Evolutionary conservation across 345 rosid genomes (phyloP).

Genomic region (Citrus hindsii): DNA sequence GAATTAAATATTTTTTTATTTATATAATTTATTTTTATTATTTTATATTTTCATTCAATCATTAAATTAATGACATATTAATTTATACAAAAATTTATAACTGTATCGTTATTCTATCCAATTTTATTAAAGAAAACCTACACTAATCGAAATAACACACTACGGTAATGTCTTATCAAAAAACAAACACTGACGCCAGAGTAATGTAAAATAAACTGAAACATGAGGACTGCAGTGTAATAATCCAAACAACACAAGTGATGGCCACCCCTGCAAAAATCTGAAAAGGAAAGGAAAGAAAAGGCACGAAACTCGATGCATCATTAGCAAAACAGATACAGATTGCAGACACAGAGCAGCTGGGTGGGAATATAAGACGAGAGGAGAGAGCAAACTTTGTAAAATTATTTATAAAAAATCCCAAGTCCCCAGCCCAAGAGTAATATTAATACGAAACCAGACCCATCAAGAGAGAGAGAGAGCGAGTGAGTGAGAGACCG

Average conservation of each 20-base stretch:
- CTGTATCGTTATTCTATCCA: too few species aligned
- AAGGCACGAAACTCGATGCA: constrained; percentile 43
- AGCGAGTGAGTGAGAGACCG: neutral
- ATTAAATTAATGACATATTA: too few species aligned
- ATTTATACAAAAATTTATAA: too few species aligned
- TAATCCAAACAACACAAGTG: neutral
- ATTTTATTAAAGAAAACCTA: too few species aligned
- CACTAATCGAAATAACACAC: too few species aligned
- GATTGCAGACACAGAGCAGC: constrained; percentile 9
- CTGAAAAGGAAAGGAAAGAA: constrained; percentile 27
- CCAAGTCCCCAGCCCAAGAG: neutral
- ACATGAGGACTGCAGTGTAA: neutral
- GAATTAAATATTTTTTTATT: too few species aligned
- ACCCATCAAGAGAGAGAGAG: neutral
- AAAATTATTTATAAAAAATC: constrained; percentile 7
- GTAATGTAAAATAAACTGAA: neutral
- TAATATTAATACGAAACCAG: neutral
- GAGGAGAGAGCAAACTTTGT: neutral
- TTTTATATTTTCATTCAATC: too few species aligned
- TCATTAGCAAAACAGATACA: constrained; percentile 24
- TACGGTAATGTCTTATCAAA: too few species aligned
- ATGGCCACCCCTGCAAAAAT: constrained; percentile 25
- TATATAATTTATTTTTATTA: too few species aligned
- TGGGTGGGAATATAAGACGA: constrained; percentile 28
- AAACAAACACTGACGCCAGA: too few species aligned